phyloP scores from a whole-genome alignment of 2,329 filamentous ascomycete species.

The Aphanocladium album region DNA sequence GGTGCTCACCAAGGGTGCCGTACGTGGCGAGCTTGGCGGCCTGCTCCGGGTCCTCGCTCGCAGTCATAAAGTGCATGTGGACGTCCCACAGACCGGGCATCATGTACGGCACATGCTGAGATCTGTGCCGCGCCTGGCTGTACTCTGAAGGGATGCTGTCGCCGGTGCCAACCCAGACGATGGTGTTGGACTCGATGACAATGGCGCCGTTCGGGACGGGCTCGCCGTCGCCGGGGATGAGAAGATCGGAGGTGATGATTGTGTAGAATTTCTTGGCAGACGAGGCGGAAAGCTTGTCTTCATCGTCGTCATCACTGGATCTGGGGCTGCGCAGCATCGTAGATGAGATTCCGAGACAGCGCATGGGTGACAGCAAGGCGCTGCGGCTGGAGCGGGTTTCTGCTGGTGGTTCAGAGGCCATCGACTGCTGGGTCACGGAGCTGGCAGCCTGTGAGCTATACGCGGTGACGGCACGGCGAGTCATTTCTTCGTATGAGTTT shows the following conservation, averaged over 20 bases:
- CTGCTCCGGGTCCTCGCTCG: slow-evolving; percentile 18
- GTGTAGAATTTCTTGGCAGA: slow-evolving; percentile 24
- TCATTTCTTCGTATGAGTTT: neutral
- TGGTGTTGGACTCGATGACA: slow-evolving; percentile 31
- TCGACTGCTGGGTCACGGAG: neutral
- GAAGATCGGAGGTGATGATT: slow-evolving; percentile 28
- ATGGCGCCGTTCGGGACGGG: slow-evolving; percentile 29
- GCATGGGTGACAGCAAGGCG: neutral
- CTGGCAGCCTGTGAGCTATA: neutral
- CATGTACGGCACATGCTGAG: slow-evolving; percentile 33
- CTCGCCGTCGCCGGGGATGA: slow-evolving; percentile 34
- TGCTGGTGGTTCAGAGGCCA: neutral
- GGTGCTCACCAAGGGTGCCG: slow-evolving; percentile 24
- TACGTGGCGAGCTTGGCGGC: slow-evolving; percentile 20
- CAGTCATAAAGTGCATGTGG: slow-evolving; percentile 44
- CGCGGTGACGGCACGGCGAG: neutral
- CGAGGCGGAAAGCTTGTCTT: neutral
- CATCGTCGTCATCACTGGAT: neutral
- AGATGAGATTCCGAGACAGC: neutral
- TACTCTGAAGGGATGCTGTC: slow-evolving; percentile 25
- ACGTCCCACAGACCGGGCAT: slow-evolving; percentile 52
- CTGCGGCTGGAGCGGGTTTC: neutral
- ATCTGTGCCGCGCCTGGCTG: slow-evolving; percentile 22
- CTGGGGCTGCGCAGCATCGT: neutral
- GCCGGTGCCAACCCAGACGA: slow-evolving; percentile 33